Evolutionary conservation across 805 yeast genomes (phyloP), one percentile per base, ranked within the genome.

Genomic region (Dipodascus geniculatus): DNA sequence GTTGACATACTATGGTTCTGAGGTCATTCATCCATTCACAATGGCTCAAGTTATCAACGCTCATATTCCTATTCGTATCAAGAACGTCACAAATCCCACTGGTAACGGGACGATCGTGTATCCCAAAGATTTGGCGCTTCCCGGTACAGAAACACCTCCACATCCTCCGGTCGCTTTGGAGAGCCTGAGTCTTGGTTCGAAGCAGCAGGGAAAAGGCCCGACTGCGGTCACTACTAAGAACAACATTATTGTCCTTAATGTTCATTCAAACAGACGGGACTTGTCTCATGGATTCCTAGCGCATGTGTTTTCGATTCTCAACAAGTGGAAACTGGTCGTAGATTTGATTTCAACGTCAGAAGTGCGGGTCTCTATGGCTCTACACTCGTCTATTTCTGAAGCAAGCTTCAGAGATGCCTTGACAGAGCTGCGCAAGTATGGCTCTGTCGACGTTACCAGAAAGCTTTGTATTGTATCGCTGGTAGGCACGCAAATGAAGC

Each of bases 1-100:
- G 72, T 79, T 93, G 68, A 93, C 99, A 1, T 93, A 93, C 70
- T 93, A 93, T 66, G 99, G 99, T 48, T 84, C 95, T 1, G 99
- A 93, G 71, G 99, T 93, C 60, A 93, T 93, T 62, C 99, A 93
- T 65, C 99, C 99, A 2, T 62, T 93, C 74, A 93, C 99, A 22
- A 93, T 93, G 99, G 98, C 91, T 71, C 99, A 93, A 73, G 99
- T 91, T 54, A 93, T 93, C 63, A 81, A 82, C 61, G 97, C 97
- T 22, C 87, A 84, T 66, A 93, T 93, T 65, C 99, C 99, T 49
- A 93, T 93, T 67, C 81, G 97, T 66, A 93, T 93, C 64, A 93
- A 93, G 70, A 93, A 93, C 68, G 99, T 93, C 53, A 90, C 82
- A 69, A 91, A 91, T 68, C 97, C 98, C 52, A 68, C 66, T 17